Conservation (phyloP, 2,329 filamentous ascomycete genomes). For the Fusarium beomiforme region DNA sequence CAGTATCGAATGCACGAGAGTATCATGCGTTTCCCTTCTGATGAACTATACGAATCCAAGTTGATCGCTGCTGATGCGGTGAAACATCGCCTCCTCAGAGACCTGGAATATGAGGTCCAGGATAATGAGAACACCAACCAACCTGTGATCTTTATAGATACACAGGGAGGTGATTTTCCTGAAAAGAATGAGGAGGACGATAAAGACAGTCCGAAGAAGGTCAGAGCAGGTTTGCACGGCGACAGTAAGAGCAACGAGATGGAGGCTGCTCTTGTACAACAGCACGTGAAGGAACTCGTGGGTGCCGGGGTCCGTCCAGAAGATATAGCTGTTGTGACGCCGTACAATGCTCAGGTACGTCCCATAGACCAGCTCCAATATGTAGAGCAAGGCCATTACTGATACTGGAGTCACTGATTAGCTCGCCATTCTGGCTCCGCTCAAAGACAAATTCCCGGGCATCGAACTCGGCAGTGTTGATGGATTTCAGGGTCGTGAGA, state of each 20-base stretch:
- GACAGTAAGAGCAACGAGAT: slow-evolving; percentile 90
- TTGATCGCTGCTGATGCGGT: slow-evolving; percentile 85
- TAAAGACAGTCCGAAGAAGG: slow-evolving; percentile 56
- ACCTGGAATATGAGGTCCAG: slow-evolving; percentile 79
- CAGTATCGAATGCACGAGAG: slow-evolving; percentile 98
- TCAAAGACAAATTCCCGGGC: slow-evolving; percentile 84
- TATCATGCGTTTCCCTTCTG: slow-evolving; percentile 95
- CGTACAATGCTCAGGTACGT: slow-evolving; percentile 89
- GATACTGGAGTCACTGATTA: slow-evolving; percentile 50
- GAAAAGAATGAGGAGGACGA: slow-evolving; percentile 83
- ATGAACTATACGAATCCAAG: slow-evolving; percentile 84
- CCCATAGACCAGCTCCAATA: slow-evolving; percentile 1
- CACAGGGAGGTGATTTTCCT: slow-evolving; percentile 91
- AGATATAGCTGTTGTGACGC: slow-evolving; percentile 93
- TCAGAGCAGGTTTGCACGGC: slow-evolving; percentile 56
- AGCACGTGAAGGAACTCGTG: slow-evolving; percentile 82
- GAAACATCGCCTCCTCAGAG: slow-evolving; percentile 76
- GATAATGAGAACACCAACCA: slow-evolving; percentile 88
- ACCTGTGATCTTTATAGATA: slow-evolving; percentile 93
- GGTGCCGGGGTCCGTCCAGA: slow-evolving; percentile 80
- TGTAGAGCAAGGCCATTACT: slow-evolving; percentile 13
- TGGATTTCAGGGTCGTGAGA: slow-evolving; percentile 96
- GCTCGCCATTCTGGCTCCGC: slow-evolving; percentile 79
- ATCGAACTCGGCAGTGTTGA: slow-evolving; percentile 97
- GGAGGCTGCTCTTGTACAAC: slow-evolving; percentile 82